Evolutionary conservation across 257 asterid genomes (phyloP).

Genomic region (Phtheirospermum japonicum): DNA sequence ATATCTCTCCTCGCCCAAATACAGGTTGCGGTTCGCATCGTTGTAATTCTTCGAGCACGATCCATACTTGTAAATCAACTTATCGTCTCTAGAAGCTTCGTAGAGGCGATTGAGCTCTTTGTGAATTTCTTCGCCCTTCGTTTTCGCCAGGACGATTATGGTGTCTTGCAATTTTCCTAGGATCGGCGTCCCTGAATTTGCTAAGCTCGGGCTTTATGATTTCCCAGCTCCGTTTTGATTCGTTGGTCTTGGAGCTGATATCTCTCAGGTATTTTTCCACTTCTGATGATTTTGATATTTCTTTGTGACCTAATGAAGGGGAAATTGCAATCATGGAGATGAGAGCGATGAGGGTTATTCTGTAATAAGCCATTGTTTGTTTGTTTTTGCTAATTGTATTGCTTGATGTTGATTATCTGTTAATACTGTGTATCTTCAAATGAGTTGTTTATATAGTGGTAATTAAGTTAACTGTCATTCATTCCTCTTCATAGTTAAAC

Average conservation of each 20-base stretch:
- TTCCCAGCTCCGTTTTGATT: constrained; percentile 21
- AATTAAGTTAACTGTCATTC: background rate
- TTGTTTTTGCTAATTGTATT: no score
- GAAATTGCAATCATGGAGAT: constrained; percentile 11
- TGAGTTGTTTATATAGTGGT: background rate
- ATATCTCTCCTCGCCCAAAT: background rate
- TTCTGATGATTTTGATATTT: background rate
- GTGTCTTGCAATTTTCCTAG: background rate
- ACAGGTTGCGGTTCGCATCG: constrained; percentile 26
- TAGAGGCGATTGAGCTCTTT: constrained; percentile 1
- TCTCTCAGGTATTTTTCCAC: constrained; percentile 8
- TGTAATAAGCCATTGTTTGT: constrained; percentile 18
- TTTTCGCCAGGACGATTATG: constrained; percentile 25
- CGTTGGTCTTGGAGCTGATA: constrained; percentile 24
- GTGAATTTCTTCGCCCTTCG: background rate
- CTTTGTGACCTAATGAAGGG: background rate
- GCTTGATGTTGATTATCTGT: no score
- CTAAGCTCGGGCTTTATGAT: constrained; percentile 16
- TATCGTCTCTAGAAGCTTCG: constrained; percentile 6
- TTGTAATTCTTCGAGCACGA: constrained; percentile 33
- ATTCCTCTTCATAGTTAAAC: background rate
- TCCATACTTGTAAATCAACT: constrained; percentile 16
- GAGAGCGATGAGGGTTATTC: constrained; percentile 10
- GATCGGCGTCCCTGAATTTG: constrained; percentile 12
- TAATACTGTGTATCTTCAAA: background rate